Conservation (phyloP, 345 rosid genomes). For the Brassica rapa region DNA sequence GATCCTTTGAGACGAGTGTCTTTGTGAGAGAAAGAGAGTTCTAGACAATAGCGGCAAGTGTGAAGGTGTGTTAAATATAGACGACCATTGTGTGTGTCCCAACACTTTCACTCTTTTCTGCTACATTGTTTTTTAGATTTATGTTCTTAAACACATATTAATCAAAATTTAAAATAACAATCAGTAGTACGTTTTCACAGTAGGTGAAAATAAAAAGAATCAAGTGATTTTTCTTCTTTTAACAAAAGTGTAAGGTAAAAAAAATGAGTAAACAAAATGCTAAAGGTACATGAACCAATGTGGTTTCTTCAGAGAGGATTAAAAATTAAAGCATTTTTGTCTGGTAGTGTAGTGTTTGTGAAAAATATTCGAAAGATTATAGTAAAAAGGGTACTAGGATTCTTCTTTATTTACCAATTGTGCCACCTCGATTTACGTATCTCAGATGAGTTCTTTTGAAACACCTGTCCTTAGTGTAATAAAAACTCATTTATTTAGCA, state of each 20-base stretch:
- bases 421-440: constrained; percentile 37
- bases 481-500: constrained; percentile 19
- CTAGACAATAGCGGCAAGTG: constrained; percentile 35
- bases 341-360: constrained; percentile 25
- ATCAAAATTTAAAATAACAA: background rate
- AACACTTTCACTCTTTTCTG: constrained; percentile 12
- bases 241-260: background rate
- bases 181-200: background rate
- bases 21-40: constrained; percentile 32
- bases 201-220: background rate
- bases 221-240: background rate
- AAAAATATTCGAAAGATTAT: constrained; percentile 23
- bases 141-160: background rate
- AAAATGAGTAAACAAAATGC: background rate
- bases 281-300: constrained; percentile 1
- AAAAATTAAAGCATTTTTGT: constrained; percentile 17
- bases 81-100: constrained; percentile 21
- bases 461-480: constrained; percentile 18
- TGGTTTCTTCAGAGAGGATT: constrained; percentile 3
- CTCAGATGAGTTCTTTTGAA: constrained; percentile 20
- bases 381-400: constrained; percentile 16
- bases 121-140: constrained; percentile 1
- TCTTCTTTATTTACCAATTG: constrained; percentile 12
- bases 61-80: constrained; percentile 25
- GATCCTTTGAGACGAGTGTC: constrained; percentile 21